Evolutionary conservation across 345 rosid species (phyloP), one percentile per base, ranked within the genome.

Genomic region (Linum lewisii): DNA sequence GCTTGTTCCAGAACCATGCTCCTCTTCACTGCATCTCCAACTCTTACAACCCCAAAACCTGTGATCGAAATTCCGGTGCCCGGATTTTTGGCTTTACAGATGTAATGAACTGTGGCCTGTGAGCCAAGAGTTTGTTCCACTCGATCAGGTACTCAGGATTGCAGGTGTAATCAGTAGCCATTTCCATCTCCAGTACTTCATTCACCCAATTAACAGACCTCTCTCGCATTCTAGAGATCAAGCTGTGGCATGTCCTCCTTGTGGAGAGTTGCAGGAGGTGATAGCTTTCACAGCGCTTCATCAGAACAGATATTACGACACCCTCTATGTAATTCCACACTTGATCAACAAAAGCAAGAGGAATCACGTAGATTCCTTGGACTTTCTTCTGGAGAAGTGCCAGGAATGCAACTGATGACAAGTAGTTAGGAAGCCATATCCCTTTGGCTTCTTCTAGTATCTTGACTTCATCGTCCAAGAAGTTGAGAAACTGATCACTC

Each of bases 181-280:
- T 74, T 63, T 79, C 81, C 75, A 74, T 79, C 7, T 66, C 57
- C 3, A 76, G 60, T 1, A 62, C 10, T 54, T 79, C 77, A 20
- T 16, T 18, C 23, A 77, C 77, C 72, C 79, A 64, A 1, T 15
- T 23, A 8, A 20, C 14, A 0, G 75, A 78, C 61, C 59, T 54
- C 22, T 72, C 79, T 64, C 64, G 76, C 69, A 64, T 64, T 55
- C 59, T 76, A 2, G 10, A 66, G 2, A 73, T 60, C 1, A 74
- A 52, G 7, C 52, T 64, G 14, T 58, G 65, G 20, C 59, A 68
- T 42, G 79, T 75, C 44, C 75, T 66, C 18, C 63, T 42, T 5
- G 23, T 50, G 21, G 44, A 34, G 0, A 7, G 10, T 34, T 69
- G 71, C 8, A 77, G 61, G 10, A 61, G 73, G 37, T 69, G 71